Evolutionary conservation across 495 filamentous ascomycete genomes (phyloP), one percentile per base, ranked within the genome.

Genomic region (Aspergillus conjunctus): DNA sequence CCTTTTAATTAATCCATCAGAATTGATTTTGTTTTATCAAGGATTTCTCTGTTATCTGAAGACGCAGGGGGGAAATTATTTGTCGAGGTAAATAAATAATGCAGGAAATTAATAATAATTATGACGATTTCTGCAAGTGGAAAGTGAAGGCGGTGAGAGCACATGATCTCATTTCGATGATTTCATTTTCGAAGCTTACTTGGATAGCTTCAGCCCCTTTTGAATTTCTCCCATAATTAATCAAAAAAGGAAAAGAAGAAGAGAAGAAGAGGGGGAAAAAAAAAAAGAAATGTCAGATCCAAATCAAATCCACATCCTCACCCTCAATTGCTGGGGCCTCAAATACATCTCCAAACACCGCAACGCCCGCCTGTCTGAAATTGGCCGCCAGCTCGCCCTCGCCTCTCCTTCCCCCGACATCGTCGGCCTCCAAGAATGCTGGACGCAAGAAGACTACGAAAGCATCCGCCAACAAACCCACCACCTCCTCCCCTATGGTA

Each of bases 251-350:
- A 26, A 26, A 26, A 5, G 26, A 2, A n/a, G n/a, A n/a, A n/a
- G n/a, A n/a, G n/a, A n/a, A n/a, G n/a, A 26, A 26, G 26, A 2
- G 26, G 26, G 26, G 26, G 26, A 5, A 26, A 26, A n/a, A n/a
- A n/a, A n/a, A n/a, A n/a, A n/a, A n/a, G n/a, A n/a, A 26, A 60
- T 60, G 58, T 9, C 56, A 8, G 57, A 62, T 18, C 74, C 75
- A n/a, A 63, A 58, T 14, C 60, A 70, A 8, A 85, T 97, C 67
- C 87, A 87, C 58, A 78, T 97, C 56, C 76, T 97, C 67, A 90
- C 89, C 4, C 85, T 95, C 70, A 98, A 98, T 72, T 95, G 91
- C 85, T 97, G 94, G 92, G 94, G 94, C 44, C 85, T 98, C 56
- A 94, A 96, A 72, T 94, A 85, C 75, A 80, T 97, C 64, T 85